phyloP scores from a whole-genome alignment of 495 filamentous ascomycete species.

The Aspergillus avenaceus region DNA sequence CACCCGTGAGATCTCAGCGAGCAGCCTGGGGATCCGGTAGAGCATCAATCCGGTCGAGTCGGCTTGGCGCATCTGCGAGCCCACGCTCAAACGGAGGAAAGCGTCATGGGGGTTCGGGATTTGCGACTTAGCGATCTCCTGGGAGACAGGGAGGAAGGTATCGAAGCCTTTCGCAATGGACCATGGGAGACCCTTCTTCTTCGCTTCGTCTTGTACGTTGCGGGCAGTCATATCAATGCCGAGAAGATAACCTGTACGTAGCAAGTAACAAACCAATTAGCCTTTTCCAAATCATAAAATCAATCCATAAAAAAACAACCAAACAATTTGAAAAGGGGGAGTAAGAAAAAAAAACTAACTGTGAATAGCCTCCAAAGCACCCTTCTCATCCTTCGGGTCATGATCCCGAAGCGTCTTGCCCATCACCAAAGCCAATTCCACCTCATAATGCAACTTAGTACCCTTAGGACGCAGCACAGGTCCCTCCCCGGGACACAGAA shows the following conservation, averaged over 20 bases:
- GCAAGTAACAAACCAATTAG: background rate
- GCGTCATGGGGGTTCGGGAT: slow-evolving; percentile 86
- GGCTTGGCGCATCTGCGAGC: slow-evolving; percentile 67
- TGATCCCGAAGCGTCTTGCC: slow-evolving; percentile 73
- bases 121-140: slow-evolving; percentile 67
- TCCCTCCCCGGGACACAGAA: slow-evolving; percentile 72
- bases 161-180: slow-evolving; percentile 94
- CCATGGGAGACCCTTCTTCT: slow-evolving; percentile 97
- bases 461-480: slow-evolving; percentile 81
- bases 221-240: slow-evolving; percentile 92
- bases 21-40: slow-evolving; percentile 77
- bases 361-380: slow-evolving; percentile 46
- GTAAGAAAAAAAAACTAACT: slow-evolving; percentile 25
- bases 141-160: slow-evolving; percentile 84
- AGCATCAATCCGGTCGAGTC: slow-evolving; percentile 91
- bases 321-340: background rate
- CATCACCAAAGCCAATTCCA: slow-evolving; percentile 86
- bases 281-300: background rate
- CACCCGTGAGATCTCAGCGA: slow-evolving; percentile 89
- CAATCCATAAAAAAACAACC: background rate
- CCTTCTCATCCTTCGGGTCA: slow-evolving; percentile 55
- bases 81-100: slow-evolving; percentile 78
- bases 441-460: slow-evolving; percentile 87
- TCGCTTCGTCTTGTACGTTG: slow-evolving; percentile 90
- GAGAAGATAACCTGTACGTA: slow-evolving; percentile 65